Conservation (phyloP, 2,329 filamentous ascomycete genomes). For the Aspergillus hortae region DNA sequence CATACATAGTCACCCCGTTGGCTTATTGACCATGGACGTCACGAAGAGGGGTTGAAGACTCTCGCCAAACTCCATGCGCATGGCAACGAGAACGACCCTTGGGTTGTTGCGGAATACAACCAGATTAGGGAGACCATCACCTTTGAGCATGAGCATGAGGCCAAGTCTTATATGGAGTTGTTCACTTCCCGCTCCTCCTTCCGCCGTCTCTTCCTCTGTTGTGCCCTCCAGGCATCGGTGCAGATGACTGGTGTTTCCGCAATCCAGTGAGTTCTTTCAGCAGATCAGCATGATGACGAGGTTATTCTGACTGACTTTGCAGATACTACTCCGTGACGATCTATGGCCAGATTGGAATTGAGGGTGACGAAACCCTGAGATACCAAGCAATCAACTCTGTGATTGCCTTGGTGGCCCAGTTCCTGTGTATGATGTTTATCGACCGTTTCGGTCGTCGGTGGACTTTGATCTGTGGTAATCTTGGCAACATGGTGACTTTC, state of each 20-base stretch:
- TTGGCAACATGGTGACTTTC: slow-evolving; percentile 68
- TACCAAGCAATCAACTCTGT: slow-evolving; percentile 74
- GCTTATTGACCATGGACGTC: slow-evolving; percentile 69
- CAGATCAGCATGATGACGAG: not conserved
- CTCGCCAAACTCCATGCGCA: slow-evolving; percentile 68
- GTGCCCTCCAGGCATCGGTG: slow-evolving; percentile 64
- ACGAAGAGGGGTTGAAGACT: slow-evolving; percentile 62
- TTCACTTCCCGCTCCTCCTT: slow-evolving; percentile 65
- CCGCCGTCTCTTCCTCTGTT: slow-evolving; percentile 67
- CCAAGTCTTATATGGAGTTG: slow-evolving; percentile 67
- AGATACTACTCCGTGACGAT: slow-evolving; percentile 66
- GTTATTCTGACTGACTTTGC: not conserved
- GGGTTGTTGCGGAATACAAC: slow-evolving; percentile 68
- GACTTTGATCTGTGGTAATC: slow-evolving; percentile 68
- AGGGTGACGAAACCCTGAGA: slow-evolving; percentile 61
- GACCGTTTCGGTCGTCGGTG: slow-evolving; percentile 68
- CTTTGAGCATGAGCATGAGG: slow-evolving; percentile 64
- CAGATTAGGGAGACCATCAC: slow-evolving; percentile 67
- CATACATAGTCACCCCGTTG: slow-evolving; percentile 57
- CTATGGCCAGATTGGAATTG: slow-evolving; percentile 67
- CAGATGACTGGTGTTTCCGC: slow-evolving; percentile 75
- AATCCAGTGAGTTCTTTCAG: slow-evolving; percentile 53
- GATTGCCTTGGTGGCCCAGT: slow-evolving; percentile 66
- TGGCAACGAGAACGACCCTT: slow-evolving; percentile 62
- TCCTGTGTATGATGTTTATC: slow-evolving; percentile 62